Conservation (phyloP, 257 asterid genomes). For the Solanum etuberosum region DNA sequence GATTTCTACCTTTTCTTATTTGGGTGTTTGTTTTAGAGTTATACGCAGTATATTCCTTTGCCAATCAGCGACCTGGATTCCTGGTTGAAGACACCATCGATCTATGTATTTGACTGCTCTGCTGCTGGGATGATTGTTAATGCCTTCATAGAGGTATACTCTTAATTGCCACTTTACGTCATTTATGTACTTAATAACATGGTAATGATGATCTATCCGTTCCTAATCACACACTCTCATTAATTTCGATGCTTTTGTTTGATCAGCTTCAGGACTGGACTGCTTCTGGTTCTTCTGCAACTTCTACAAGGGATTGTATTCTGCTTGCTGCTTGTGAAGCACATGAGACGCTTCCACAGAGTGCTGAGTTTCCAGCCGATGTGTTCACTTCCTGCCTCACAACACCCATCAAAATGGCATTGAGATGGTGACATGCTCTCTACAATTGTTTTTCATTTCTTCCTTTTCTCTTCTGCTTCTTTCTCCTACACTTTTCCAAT, state of each 20-base stretch:
- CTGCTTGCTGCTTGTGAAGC: conserved; percentile 91
- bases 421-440: conserved; percentile 60
- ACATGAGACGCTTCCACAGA: conserved; percentile 89
- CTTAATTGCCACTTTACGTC: background rate
- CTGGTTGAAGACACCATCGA: conserved; percentile 95
- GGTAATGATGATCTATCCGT: background rate
- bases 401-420: conserved; percentile 94
- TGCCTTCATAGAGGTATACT: conserved; percentile 69
- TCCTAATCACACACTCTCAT: background rate
- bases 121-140: conserved; percentile 94
- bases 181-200: background rate
- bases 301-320: conserved; percentile 51
- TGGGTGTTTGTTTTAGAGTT: conserved; percentile 41
- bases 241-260: background rate
- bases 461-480: background rate
- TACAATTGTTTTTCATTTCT: background rate
- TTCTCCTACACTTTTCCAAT: background rate
- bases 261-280: conserved; percentile 70
- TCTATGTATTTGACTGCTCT: conserved; percentile 97
- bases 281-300: conserved; percentile 47
- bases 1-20: conserved; percentile 8
- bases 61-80: conserved; percentile 85
- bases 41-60: conserved; percentile 94
- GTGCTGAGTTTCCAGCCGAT: conserved; percentile 96
- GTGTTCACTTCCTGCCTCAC: conserved; percentile 96